phyloP scores from a whole-genome alignment of 257 asterid genomes.

The Eustoma russellianum region DNA sequence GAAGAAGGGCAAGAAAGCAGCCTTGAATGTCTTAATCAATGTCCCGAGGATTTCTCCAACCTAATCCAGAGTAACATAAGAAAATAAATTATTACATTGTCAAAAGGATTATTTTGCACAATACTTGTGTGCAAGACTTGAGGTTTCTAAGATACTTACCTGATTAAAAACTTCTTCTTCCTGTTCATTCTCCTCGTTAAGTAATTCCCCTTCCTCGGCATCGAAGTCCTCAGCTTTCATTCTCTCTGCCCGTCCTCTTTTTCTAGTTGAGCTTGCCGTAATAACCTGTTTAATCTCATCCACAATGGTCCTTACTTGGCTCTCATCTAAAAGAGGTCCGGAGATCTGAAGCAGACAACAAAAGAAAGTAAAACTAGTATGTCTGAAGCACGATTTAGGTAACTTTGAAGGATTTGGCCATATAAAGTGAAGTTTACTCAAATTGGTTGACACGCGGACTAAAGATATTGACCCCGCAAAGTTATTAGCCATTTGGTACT shows the following conservation, averaged over 20 bases:
- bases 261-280: constrained; percentile 91
- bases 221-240: constrained; percentile 97
- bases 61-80: constrained; percentile 25
- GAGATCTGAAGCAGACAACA: constrained; percentile 49
- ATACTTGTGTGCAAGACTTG: background rate
- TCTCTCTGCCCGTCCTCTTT: constrained; percentile 77
- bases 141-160: constrained; percentile 31
- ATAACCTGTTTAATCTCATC: constrained; percentile 86
- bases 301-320: constrained; percentile 83
- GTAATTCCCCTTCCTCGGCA: constrained; percentile 94
- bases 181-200: constrained; percentile 94
- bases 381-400: background rate
- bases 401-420: too few species aligned
- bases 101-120: background rate
- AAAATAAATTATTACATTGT: background rate
- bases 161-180: constrained; percentile 98
- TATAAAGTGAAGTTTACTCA: background rate
- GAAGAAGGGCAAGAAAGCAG: constrained; percentile 90
- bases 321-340: constrained; percentile 82
- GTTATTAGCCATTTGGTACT: too few species aligned
- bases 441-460: too few species aligned
- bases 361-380: background rate
- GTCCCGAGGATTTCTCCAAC: constrained; percentile 95
- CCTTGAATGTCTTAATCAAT: constrained; percentile 78
- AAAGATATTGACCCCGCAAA: too few species aligned